Conservation (phyloP, 1,139 yeast species). For the Kluyveromyces marxianus region DNA sequence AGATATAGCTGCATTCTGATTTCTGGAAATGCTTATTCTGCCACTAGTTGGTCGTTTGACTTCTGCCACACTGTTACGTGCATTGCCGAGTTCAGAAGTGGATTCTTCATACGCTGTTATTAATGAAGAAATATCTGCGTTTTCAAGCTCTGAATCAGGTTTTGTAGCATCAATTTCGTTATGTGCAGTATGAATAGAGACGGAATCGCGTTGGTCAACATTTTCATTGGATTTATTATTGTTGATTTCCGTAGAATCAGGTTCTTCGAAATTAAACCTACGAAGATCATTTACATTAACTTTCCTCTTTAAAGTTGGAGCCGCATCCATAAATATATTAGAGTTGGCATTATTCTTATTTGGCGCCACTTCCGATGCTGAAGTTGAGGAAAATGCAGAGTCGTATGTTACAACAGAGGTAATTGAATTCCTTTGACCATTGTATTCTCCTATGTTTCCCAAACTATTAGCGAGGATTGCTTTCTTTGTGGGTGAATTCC, state of each 20-base stretch:
- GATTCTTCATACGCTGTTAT: constrained; percentile 5
- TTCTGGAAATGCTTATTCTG: constrained; percentile 25
- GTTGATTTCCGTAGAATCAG: background rate
- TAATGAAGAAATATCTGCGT: constrained; percentile 7
- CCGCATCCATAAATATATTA: background rate
- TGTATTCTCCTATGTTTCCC: constrained; percentile 2
- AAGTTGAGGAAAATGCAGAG: constrained; percentile 9
- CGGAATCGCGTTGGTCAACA: no score
- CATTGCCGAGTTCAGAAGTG: background rate
- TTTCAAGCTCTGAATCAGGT: background rate
- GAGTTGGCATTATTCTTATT: background rate
- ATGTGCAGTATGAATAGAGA: no score
- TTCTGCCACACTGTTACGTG: background rate
- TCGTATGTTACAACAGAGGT: constrained; percentile 16
- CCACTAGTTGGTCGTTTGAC: constrained; percentile 26
- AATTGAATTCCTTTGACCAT: constrained; percentile 9
- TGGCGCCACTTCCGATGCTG: background rate
- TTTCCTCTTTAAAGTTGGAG: constrained; percentile 14
- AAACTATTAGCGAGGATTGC: constrained; percentile 1
- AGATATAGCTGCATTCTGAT: constrained; percentile 9
- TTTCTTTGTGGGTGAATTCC: constrained; percentile 4
- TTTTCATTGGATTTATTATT: background rate
- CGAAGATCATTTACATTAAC: constrained; percentile 13
- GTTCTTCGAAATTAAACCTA: constrained; percentile 18
- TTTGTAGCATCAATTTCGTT: background rate